Evolutionary conservation across 1,139 yeast genomes (phyloP), one percentile per base, ranked within the genome.

Genomic region (Saccharomycopsis phalli): DNA sequence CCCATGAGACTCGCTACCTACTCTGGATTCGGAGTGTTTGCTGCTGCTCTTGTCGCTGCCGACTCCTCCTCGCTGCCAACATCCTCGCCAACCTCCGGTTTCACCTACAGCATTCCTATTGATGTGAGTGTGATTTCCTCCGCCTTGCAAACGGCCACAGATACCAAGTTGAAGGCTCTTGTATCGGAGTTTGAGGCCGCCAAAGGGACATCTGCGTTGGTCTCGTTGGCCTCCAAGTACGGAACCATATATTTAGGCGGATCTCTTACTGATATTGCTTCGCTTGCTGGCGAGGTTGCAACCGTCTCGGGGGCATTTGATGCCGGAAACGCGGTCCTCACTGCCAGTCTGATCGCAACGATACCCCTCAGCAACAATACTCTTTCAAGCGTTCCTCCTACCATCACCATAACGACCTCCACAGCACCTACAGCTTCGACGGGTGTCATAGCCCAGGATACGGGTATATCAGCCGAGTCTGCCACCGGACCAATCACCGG

Each of bases 131-230:
- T 42, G 13, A 42, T 44, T 11, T 32, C 34, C 7, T 14, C 31
- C 16, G 25, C 23, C n/a, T 32, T 44, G 25, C 34, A 33, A 5
- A 44, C 47, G 3, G 45, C 42, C 20, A 44, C 47, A 4, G 45
- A 44, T 16, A 37, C 40, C 11, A 35, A 34, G 13, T 30, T 44
- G 8, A 20, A 21, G 16, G 25, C 25, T 30, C 29, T 44, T 18
- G 45, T 44, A 14, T 34, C 40, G 7, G 45, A 44, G 29, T 44
- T 44, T 19, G 40, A 37, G 19, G 31, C 28, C 14, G 47, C 47
- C 36, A 44, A 42, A 34, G 47, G 47, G n/a, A 44, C 47, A 7
- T 42, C 47, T 8, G 47, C 47, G 6, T 39, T 42, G 27, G 26
- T 44, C 13, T 44, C 47, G 13, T 30, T 44, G 11, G 47, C 47